phyloP scores from a whole-genome alignment of 73 alveolate species.

The Paramecium bursaria region DNA sequence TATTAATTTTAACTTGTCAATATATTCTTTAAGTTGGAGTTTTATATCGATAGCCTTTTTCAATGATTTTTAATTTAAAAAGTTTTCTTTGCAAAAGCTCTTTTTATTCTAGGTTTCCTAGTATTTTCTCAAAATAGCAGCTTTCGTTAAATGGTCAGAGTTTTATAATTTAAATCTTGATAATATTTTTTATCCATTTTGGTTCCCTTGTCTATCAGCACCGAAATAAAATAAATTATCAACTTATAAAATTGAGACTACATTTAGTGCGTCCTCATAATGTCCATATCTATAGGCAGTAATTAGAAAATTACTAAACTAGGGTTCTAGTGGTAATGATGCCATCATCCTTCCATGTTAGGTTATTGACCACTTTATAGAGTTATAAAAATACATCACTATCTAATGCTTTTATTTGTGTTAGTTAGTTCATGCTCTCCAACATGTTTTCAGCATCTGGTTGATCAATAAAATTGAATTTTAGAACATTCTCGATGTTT shows the following conservation, averaged over 20 bases:
- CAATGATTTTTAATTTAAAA: constrained; percentile 86
- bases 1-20: background rate
- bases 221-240: constrained; percentile 91
- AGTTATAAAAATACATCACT: constrained; percentile 68
- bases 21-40: constrained; percentile 76
- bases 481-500: constrained; percentile 84
- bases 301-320: constrained; percentile 77
- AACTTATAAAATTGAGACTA: constrained; percentile 86
- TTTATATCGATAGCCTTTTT: constrained; percentile 84
- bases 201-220: constrained; percentile 76
- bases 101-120: constrained; percentile 77
- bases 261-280: constrained; percentile 77
- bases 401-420: constrained; percentile 80
- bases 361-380: constrained; percentile 19
- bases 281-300: constrained; percentile 62
- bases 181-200: constrained; percentile 78
- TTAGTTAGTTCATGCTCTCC: constrained; percentile 74
- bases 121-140: constrained; percentile 78
- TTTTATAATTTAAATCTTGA: constrained; percentile 81
- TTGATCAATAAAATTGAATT: constrained; percentile 92
- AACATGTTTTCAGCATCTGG: constrained; percentile 85
- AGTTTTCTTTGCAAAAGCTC: constrained; percentile 89
- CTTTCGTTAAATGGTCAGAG: constrained; percentile 91
- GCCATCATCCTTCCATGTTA: constrained; percentile 86
- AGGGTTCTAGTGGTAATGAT: constrained; percentile 92